Evolutionary conservation across 176 grass and related monocot species (phyloP), one percentile per base, ranked within the genome.

Genomic region (Eragrostis nindensis): DNA sequence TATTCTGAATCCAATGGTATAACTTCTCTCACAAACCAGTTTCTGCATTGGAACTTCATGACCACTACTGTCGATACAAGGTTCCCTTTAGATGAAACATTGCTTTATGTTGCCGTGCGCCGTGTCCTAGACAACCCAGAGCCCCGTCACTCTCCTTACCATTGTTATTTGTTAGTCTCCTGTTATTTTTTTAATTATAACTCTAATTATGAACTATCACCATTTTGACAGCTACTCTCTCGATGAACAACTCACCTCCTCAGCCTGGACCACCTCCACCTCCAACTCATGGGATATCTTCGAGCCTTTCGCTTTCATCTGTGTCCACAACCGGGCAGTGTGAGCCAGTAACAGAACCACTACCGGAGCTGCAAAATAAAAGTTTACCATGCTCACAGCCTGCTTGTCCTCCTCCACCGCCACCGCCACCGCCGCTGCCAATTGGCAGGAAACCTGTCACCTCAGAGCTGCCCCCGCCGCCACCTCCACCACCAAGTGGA

Each of bases 1-100:
- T 81, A 91, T 94, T 80, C 81, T 91, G 78, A 90, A 74, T 87
- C 81, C n/a, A 87, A 63, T 60, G 90, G 95, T 94, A 88, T 73
- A 71, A 27, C 26, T 47, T 65, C 73, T 75, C 43, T 16, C 71
- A 72, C n/a, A 46, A 41, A 69, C 30, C 27, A 59, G 27, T 56
- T 55, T 45, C 39, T 80, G 4, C 24, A 46, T 48, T 56, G 42
- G 16, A 88, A 64, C 21, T 86, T 80, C 18, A 18, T 84, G 22
- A n/a, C 5, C 17, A 29, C 10, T 64, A 68, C 44, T 56, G 25
- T 84, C 81, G 62, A 42, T 74, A 54, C 25, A 75, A 84, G 55
- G 68, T 78, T 70, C 68, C 50, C 40, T 86, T 42, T 60, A 24
- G 61, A 86, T 73, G 48, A 79, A 80, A 59, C 30, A 81, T 77